Conservation (phyloP, 2,329 filamentous ascomycete species). For the Diplocarpon mali region DNA sequence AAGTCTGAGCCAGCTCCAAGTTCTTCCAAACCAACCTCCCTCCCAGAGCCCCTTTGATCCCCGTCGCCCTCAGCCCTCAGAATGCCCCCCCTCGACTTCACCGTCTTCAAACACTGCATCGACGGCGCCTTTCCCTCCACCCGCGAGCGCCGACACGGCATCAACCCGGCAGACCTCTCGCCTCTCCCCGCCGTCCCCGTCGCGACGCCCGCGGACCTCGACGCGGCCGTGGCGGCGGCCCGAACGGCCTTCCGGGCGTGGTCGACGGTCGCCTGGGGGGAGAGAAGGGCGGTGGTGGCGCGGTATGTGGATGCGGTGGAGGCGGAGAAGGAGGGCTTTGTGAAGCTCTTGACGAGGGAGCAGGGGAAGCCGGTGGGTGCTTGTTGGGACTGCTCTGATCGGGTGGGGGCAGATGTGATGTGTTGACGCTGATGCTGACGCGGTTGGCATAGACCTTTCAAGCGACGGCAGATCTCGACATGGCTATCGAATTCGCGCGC, state of each 20-base stretch:
- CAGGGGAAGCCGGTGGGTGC: slow-evolving; percentile 38
- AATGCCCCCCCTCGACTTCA: not conserved
- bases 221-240: slow-evolving; percentile 26
- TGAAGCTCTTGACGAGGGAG: slow-evolving; percentile 35
- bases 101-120: not conserved
- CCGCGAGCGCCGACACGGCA: slow-evolving; percentile 9
- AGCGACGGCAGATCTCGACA: no score
- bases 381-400: not conserved
- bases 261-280: slow-evolving; percentile 33
- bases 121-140: not conserved
- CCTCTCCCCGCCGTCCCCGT: slow-evolving; percentile 28
- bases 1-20: no score
- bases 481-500: no score
- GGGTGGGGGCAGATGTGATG: no score
- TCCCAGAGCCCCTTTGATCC: no score
- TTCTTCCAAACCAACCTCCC: no score
- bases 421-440: no score
- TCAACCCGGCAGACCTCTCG: slow-evolving; percentile 16
- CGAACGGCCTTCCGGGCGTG: slow-evolving; percentile 36
- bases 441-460: no score
- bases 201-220: slow-evolving; percentile 22
- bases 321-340: slow-evolving; percentile 31
- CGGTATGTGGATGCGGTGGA: slow-evolving; percentile 7
- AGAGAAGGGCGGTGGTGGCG: slow-evolving; percentile 32
- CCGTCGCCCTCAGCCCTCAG: no score